A percentile compares a stretch with the other conserved stretches of the same genome.
These are phyloP conservation scores for Quercus lobata DNA, from an alignment of 331 rosid genomes.

Conservation along the genomic window DNA sequence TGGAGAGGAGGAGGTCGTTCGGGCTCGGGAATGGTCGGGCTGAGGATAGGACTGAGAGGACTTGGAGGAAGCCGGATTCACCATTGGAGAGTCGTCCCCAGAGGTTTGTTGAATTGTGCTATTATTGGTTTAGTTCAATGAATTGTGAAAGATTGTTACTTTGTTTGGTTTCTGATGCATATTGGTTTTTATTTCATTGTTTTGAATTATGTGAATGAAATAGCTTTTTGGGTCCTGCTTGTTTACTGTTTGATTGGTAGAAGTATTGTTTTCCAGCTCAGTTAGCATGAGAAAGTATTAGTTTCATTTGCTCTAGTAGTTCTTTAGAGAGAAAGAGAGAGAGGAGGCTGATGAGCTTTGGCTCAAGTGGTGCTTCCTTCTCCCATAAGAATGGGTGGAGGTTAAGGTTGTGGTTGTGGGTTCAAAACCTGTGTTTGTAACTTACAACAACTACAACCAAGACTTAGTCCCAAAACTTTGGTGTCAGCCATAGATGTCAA, in stretches of 20 bases:
- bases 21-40: slow-evolving; percentile 41
- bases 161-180: slow-evolving; percentile 1
- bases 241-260: neutral
- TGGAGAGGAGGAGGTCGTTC: slow-evolving; percentile 43
- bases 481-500: no score
- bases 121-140: neutral
- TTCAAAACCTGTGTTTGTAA: no score
- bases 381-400: no score
- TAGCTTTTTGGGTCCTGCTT: neutral
- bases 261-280: neutral
- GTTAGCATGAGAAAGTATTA: neutral
- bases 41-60: slow-evolving; percentile 47
- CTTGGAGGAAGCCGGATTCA: slow-evolving; percentile 66
- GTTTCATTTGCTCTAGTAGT: neutral
- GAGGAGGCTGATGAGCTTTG: no score
- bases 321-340: no score
- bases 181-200: neutral
- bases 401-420: no score
- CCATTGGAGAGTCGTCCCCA: slow-evolving; percentile 34
- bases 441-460: no score
- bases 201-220: neutral
- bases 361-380: no score
- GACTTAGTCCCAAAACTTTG: no score
- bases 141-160: slow-evolving; percentile 1
- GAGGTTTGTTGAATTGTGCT: slow-evolving; percentile 39